A percentile compares a stretch with the other conserved stretches of the same genome.
Evolutionary conservation across 2,329 filamentous ascomycete species (phyloP).

Genomic region (Claviceps sp.): DNA sequence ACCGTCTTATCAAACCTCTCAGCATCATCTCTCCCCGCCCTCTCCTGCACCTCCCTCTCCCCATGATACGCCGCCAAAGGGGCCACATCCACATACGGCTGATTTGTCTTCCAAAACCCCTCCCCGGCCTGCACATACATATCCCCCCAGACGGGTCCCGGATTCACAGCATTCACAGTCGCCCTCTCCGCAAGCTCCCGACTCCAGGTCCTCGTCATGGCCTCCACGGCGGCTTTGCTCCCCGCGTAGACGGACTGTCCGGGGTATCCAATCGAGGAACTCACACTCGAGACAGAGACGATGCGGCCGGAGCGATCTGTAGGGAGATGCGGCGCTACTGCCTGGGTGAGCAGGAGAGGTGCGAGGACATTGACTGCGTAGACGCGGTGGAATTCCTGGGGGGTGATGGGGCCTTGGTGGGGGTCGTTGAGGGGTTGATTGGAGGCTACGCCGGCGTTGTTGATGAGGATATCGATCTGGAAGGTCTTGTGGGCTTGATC

Average conservation of each 20-base stretch:
- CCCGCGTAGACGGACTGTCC: conserved; percentile 44
- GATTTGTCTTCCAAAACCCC: conserved; percentile 24
- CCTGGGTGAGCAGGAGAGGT: conserved; percentile 65
- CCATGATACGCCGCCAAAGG: conserved; percentile 22
- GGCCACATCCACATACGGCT: conserved; percentile 23
- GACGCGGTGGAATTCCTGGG: conserved; percentile 53
- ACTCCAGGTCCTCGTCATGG: conserved; percentile 46
- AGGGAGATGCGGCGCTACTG: conserved; percentile 56
- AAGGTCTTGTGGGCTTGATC: conserved; percentile 8
- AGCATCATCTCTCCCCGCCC: conserved; percentile 19
- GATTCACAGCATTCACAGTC: conserved; percentile 45
- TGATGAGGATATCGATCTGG: conserved; percentile 66
- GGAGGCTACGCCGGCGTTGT: conserved; percentile 64
- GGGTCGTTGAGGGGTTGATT: conserved; percentile 50
- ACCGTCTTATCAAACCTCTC: conserved; percentile 21
- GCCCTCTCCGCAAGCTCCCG: conserved; percentile 38
- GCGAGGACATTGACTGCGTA: conserved; percentile 75
- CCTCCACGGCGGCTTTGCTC: conserved; percentile 44
- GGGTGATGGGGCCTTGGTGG: conserved; percentile 37
- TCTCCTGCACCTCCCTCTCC: conserved; percentile 16
- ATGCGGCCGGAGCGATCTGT: conserved; percentile 47
- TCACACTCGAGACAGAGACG: conserved; percentile 42
- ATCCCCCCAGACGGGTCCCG: conserved; percentile 39
- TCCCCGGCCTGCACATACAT: conserved; percentile 31
- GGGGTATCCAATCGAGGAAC: conserved; percentile 38